These are phyloP conservation scores for Chaetomiaceae sp. DNA, from an alignment of 2,329 filamentous ascomycete species.

Conservation along the genomic window DNA sequence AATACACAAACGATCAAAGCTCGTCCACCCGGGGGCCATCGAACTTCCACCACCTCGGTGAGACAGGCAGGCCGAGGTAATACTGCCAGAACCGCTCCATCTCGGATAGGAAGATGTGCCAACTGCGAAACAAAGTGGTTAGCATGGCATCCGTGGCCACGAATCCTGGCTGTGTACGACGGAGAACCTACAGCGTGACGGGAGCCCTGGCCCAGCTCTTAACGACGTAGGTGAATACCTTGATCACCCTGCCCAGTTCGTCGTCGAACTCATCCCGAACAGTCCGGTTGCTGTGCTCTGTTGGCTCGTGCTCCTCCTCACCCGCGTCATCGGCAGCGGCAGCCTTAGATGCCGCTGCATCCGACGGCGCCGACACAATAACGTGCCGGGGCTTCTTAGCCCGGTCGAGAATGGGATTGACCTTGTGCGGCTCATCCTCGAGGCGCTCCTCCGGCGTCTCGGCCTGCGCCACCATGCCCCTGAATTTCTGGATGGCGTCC, in stretches of 20 bases:
- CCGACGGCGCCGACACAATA: constrained; percentile 25
- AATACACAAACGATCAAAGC: constrained; percentile 31
- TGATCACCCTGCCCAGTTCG: constrained; percentile 59
- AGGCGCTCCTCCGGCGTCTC: constrained; percentile 21
- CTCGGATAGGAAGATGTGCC: constrained; percentile 40
- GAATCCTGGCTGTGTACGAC: not conserved
- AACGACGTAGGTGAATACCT: constrained; percentile 60
- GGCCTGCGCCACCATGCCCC: constrained; percentile 42
- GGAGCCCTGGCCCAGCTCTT: constrained; percentile 66
- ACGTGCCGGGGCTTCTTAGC: constrained; percentile 41
- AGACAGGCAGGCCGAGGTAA: constrained; percentile 48
- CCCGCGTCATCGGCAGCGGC: constrained; percentile 41
- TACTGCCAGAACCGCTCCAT: constrained; percentile 41
- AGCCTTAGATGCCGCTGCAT: constrained; percentile 35
- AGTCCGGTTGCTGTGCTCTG: constrained; percentile 33
- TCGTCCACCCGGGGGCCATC: constrained; percentile 42
- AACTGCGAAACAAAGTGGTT: constrained; percentile 29
- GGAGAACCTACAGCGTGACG: constrained; percentile 56
- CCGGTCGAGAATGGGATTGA: constrained; percentile 30
- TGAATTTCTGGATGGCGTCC: constrained; percentile 67
- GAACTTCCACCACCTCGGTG: constrained; percentile 43
- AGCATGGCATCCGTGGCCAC: not conserved
- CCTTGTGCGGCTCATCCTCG: constrained; percentile 24
- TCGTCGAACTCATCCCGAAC: constrained; percentile 52
- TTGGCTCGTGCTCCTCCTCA: constrained; percentile 28